Evolutionary conservation across 306 rosid genomes (phyloP), one percentile per base, ranked within the genome.

Genomic region (Prunus armeniaca): DNA sequence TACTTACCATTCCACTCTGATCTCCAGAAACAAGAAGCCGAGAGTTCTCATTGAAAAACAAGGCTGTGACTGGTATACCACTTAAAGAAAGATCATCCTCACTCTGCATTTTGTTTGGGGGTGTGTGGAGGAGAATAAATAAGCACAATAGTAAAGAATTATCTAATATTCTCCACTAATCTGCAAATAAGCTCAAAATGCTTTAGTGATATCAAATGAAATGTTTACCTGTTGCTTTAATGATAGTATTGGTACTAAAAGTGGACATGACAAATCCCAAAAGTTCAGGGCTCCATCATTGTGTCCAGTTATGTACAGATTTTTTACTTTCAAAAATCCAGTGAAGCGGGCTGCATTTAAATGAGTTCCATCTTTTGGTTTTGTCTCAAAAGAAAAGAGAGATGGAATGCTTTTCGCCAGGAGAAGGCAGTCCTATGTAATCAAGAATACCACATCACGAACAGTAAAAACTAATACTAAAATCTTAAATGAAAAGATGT

Each of bases 261-360:
- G 65, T 60, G 91, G 94, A 69, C 87, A 88, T 25, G 97, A 85
- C 5, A 91, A 89, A 82, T 94, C 98, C 96, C 98, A 94, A 80
- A 94, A 88, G 24, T 82, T 90, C 60, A 90, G 71, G 51, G 91
- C 86, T 76, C 98, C 98, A 69, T 89, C 85, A 60, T 80, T 76
- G 74, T 94, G 98, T 82, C 98, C 98, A 62, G 93, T 87, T 81
- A 94, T 90, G 85, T 91, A 91, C 82, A 94, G 43, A 82, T 86
- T 90, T 79, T 78, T 87, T 12, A 85, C 78, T 75, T 66, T 90
- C 13, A 87, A 88, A 86, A 94, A 94, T 86, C 97, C 96, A 61
- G 79, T 70, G 73, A 94, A 91, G 65, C 79, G 85, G 55, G 83
- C 67, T 27, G 90, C 71, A 80, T 76, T 80, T 50, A 79, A 60